Evolutionary conservation across 495 filamentous ascomycete genomes (phyloP), one percentile per base, ranked within the genome.

Genomic region (Extremus antarcticus): DNA sequence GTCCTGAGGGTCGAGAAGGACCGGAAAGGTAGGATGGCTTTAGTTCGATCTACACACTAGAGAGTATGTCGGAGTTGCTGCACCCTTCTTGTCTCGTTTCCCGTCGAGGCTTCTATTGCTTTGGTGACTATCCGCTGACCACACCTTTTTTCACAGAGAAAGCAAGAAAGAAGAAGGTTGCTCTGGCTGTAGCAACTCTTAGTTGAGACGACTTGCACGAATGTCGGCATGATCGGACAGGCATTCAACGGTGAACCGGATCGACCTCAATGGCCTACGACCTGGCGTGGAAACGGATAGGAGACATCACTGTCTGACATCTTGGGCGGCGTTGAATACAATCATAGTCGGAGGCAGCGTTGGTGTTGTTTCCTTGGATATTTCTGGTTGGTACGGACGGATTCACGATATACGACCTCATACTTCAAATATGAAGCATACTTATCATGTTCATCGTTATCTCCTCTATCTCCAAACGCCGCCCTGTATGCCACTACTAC

Each of bases 11-110:
- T 92, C 59, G 83, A 85, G 71, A 85, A 82, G 74, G 86, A 94
- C 66, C 82, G 82, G 70, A 88, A 79, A 85, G 87, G 90, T 94
- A 89, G 76, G 83, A 75, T 86, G 76, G 78, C 75, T 70, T 77
- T 85, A 70, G 68, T 73, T 61, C 59, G 68, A 48, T 74, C 70
- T 75, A 73, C 69, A 68, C 80, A 71, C 77, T 80, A 68, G 46
- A 35, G 4, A 7, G 29, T 35, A 35, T 35, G 70, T 64, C 66
- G 67, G 70, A 64, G 67, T 68, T 74, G 55, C 16, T 7, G 7
- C 20, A 7, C 4, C 17, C 17, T 17, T 7, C 7, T 45, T 17
- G 7, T 7, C 7, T 45, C 20, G 4, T 45, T 45, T 7, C 3
- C 16, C 41, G 41, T 21, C n/a, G 35, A n/a, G n/a, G n/a, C n/a